Evolutionary conservation across 805 yeast species (phyloP), one percentile per base, ranked within the genome.

Genomic region (Candida nanaspora): DNA sequence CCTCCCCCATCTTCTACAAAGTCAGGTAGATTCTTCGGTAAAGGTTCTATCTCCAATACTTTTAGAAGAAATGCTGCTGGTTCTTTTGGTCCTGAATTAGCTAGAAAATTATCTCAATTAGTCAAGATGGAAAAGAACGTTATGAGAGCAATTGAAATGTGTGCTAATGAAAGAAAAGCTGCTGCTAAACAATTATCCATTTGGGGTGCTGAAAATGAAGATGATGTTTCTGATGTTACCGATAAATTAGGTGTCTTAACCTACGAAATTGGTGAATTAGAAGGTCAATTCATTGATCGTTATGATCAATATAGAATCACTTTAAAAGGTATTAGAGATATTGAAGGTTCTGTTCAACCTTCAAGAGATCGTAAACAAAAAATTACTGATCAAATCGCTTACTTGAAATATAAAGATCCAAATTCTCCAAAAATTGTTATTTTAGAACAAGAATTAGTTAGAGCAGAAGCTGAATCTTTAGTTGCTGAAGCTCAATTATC

Each of bases 1-100:
- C 98, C 98, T 37, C 98, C 97, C 50, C 82, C 95, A 33, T 80
- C 96, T 26, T 70, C 95, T 41, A 84, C 97, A 57, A 87, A 87
- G 71, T 56, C 73, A 45, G 76, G 81, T 55, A 80, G 81, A 58
- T 91, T 89, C 70, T 91, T 93, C 58, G 98, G 98, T 58, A 80
- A 80, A 64, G 87, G 89, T 42, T 72, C 77, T 14, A 61, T 75
- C 56, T 67, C 78, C 38, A 49, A 49, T 44, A 46, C 57, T 23
- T 46, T 59, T 57, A 76, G 89, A 67, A 78, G 77, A 60, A 71
- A 77, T 40, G 72, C 86, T 39, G 91, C 93, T 41, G 93, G 89
- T 41, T 72, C 80, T 35, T 76, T 81, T 50, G 91, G 89, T 18
- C 94, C 94, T 6, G 93, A 83, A 57, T 66, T 84, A 55, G 72